Evolutionary conservation across 1,284 basidiomycete species (phyloP).

Genomic region (Pterulicium gracile): DNA sequence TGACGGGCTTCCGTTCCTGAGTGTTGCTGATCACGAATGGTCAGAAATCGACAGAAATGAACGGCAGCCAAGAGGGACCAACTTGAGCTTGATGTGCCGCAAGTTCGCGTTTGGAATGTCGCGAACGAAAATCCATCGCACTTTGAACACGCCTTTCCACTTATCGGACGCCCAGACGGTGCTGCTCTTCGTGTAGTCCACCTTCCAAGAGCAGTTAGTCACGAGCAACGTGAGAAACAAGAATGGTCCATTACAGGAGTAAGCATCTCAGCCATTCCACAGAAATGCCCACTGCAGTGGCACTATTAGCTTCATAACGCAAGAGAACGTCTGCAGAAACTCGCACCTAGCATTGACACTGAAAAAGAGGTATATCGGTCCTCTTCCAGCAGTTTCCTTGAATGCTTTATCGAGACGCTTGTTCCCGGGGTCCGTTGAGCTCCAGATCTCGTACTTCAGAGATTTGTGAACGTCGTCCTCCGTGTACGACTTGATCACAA

Average conservation of each 20-base stretch:
- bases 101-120: conserved; percentile 85
- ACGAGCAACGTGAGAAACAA: conserved; percentile 4
- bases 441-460: conserved; percentile 95
- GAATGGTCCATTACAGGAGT: conserved; percentile 49
- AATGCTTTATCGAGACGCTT: conserved; percentile 93
- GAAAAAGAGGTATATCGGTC: conserved; percentile 94
- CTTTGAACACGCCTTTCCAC: conserved; percentile 96
- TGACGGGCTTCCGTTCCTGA: conserved; percentile 92
- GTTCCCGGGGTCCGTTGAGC: conserved; percentile 90
- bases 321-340: not conserved
- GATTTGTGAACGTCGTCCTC: conserved; percentile 97
- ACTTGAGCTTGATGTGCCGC: conserved; percentile 80
- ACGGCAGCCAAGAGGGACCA: conserved; percentile 14
- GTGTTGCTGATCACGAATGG: conserved; percentile 63
- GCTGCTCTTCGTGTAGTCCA: conserved; percentile 77
- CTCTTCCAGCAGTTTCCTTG: conserved; percentile 76
- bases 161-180: conserved; percentile 97
- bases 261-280: conserved; percentile 94
- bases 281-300: conserved; percentile 78
- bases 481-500: conserved; percentile 96
- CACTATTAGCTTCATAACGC: too few species aligned
- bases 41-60: conserved; percentile 11
- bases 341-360: conserved; percentile 82
- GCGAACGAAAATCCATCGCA: conserved; percentile 91
- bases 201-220: conserved; percentile 20